Evolutionary conservation across 108 stramenopile genomes (phyloP).

Genomic region (Epipyxis sp.): DNA sequence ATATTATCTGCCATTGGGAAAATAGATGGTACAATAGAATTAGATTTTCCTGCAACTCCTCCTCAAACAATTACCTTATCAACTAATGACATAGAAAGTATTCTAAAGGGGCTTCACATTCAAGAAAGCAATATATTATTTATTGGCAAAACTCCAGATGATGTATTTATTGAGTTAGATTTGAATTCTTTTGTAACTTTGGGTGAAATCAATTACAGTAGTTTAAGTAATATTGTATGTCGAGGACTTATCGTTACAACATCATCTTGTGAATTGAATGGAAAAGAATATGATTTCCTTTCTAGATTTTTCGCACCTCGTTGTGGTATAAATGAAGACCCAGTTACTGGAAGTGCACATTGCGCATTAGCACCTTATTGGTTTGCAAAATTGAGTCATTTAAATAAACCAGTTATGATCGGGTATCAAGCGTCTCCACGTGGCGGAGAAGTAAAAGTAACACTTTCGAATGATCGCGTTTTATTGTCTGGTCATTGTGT

Average conservation of each 20-base stretch:
- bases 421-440: constrained; percentile 13
- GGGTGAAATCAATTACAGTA: constrained; percentile 25
- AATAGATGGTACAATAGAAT: constrained; percentile 23
- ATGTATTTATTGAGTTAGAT: constrained; percentile 46
- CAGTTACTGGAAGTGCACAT: constrained; percentile 91
- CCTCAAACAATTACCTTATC: neutral
- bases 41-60: constrained; percentile 49
- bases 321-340: constrained; percentile 90
- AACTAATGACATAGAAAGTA: neutral
- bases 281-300: constrained; percentile 49
- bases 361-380: constrained; percentile 87
- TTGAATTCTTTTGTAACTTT: constrained; percentile 27
- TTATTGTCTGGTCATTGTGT: neutral
- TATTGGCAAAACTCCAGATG: constrained; percentile 41
- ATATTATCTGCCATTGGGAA: constrained; percentile 33
- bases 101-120: neutral
- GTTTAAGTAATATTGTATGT: constrained; percentile 31
- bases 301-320: constrained; percentile 34
- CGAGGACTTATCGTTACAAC: constrained; percentile 44
- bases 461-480: neutral
- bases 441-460: neutral
- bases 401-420: neutral
- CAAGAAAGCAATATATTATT: constrained; percentile 24
- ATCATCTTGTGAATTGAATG: neutral
- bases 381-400: constrained; percentile 50